phyloP scores from a whole-genome alignment of 768 basidiomycete species.

The Neoboletus subvelutipes region DNA sequence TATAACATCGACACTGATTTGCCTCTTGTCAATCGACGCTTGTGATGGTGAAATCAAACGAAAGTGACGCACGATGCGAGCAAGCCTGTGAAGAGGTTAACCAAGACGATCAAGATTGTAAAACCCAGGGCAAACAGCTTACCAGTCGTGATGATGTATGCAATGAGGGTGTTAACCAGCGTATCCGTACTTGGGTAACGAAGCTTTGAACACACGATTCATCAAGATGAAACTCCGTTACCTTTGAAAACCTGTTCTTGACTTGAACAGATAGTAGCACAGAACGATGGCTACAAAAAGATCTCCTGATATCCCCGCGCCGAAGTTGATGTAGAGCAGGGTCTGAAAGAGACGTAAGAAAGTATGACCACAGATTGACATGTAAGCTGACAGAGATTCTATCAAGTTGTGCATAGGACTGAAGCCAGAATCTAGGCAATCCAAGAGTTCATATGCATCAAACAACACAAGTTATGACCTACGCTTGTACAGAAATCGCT shows the following conservation, averaged over 20 bases:
- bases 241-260: constrained; percentile 52
- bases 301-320: constrained; percentile 48
- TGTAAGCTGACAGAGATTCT: constrained; percentile 38
- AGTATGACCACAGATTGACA: not conserved
- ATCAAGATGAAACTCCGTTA: constrained; percentile 16
- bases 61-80: constrained; percentile 35
- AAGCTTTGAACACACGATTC: not conserved
- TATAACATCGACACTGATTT: constrained; percentile 43
- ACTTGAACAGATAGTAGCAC: constrained; percentile 45
- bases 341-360: constrained; percentile 32
- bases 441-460: not conserved
- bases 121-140: constrained; percentile 17
- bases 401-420: constrained; percentile 37
- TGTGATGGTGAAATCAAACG: not conserved
- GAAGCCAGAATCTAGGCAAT: constrained; percentile 37
- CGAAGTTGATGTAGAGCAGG: constrained; percentile 53
- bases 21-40: not conserved
- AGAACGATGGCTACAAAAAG: constrained; percentile 49
- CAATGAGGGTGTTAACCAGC: constrained; percentile 44
- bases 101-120: constrained; percentile 5
- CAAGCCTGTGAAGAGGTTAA: constrained; percentile 35
- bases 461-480: constrained; percentile 14
- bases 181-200: constrained; percentile 44
- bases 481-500: constrained; percentile 57
- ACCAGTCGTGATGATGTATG: constrained; percentile 56